Evolutionary conservation across 164 flowering plant genomes (phyloP).

Genomic region (Tetrastigma voinierianum): DNA sequence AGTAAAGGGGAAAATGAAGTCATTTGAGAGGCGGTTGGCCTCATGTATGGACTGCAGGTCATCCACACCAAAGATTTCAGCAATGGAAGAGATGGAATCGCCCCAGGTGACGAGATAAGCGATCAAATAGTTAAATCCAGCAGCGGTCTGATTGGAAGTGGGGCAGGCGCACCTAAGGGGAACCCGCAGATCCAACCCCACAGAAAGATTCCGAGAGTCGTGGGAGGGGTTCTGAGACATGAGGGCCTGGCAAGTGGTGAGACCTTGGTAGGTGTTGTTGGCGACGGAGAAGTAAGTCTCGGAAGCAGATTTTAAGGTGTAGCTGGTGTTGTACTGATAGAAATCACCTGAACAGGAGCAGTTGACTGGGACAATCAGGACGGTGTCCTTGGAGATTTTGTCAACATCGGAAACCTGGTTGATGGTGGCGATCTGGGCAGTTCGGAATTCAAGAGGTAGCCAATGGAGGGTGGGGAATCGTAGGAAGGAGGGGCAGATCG

Average conservation of each 20-base stretch:
- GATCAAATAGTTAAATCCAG: conserved; percentile 23
- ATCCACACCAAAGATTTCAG: conserved; percentile 15
- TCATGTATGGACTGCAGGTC: conserved; percentile 2
- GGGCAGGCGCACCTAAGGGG: conserved; percentile 40
- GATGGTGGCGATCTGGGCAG: conserved; percentile 33
- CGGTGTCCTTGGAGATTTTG: conserved; percentile 27
- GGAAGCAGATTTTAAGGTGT: conserved; percentile 6
- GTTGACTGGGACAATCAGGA: conserved; percentile 54
- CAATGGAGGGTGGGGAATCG: conserved; percentile 39
- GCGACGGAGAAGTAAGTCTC: conserved; percentile 57
- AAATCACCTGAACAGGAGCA: conserved; percentile 48
- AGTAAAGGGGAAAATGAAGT: conserved; percentile 12
- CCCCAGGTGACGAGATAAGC: conserved; percentile 15
- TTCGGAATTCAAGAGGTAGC: conserved; percentile 29
- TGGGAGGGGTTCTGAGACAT: conserved; percentile 42
- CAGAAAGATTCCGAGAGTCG: conserved; percentile 14
- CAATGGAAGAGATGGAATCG: conserved; percentile 13
- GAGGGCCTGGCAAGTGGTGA: conserved; percentile 69
- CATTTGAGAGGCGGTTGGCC: conserved; percentile 22
- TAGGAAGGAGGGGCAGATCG: conserved; percentile 37
- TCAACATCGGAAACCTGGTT: conserved; percentile 38
- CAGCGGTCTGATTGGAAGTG: conserved; percentile 14
- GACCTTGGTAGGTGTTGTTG: conserved; percentile 64
- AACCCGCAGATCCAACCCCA: conserved; percentile 10
- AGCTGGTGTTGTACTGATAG: conserved; percentile 53